Evolutionary conservation across 2,329 filamentous ascomycete genomes (phyloP), one percentile per base, ranked within the genome.

Genomic region (Apiospora pterosperma): DNA sequence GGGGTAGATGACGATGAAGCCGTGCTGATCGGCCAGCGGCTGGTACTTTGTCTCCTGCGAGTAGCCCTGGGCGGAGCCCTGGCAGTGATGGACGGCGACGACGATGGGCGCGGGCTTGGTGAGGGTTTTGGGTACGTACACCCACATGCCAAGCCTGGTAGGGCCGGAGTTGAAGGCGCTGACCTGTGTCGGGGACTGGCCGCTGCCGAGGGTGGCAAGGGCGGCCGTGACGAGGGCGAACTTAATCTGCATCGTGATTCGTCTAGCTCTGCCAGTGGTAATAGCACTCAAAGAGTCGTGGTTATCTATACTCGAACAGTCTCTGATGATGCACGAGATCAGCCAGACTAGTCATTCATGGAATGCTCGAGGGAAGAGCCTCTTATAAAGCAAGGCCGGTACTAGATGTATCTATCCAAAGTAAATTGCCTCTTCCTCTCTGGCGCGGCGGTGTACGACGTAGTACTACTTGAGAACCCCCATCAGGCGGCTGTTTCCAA

Each of bases 71-170:
- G 81, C 84, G 0, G 79, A 81, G 42, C 84, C 83, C 4, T 75
- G 75, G 78, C 85, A 88, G 76, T 82, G 86, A 76, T 87, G 82
- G 65, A 84, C 77, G 14, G 81, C 84, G 12, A 87, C 80, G 25
- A 86, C 75, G 63, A 86, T 75, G n/a, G 79, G 76, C 0, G 84
- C 83, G 7, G 75, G 80, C 1, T 69, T 63, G 5, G 74, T 73
- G 10, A 81, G 67, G 8, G 69, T 75, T 61, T 73, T 71, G 5
- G 76, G 77, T 31, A 77, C 74, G 66, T 78, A 77, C 61, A 84
- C 80, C 74, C 78, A 84, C 76, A 84, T 82, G 62, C 72, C 74
- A 5, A 78, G 78, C 23, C 76, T 75, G 2, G 76, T 79, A 5
- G 81, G 79, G 44, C 78, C 80, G 36, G 71, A 68, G 3, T 70